Conservation (phyloP, 192 early-diverging fungal genomes). For the Coemansia reversa region DNA sequence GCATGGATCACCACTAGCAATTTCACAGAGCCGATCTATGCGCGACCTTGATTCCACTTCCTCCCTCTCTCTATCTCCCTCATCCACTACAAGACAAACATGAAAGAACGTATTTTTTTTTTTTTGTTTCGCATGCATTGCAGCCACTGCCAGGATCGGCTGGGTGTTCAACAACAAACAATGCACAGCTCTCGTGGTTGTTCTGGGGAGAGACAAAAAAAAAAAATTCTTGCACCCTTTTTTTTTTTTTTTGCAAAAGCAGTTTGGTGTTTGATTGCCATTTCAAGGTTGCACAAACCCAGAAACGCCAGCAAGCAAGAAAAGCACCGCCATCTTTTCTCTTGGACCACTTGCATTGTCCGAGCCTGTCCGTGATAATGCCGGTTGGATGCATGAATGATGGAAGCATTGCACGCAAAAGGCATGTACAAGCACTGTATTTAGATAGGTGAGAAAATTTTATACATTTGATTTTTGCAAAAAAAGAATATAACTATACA, state of each 20-base stretch:
- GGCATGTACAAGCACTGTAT: neutral
- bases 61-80: neutral
- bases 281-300: neutral
- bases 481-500: neutral
- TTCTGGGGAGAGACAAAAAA: neutral
- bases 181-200: neutral
- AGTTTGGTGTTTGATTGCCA: neutral
- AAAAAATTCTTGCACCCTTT: neutral
- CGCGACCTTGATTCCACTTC: neutral
- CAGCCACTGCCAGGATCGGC: constrained; percentile 1
- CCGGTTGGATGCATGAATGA: neutral
- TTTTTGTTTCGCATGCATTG: neutral
- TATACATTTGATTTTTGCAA: neutral
- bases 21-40: neutral
- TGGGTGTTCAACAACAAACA: neutral
- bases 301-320: neutral
- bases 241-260: neutral
- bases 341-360: neutral
- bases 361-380: neutral
- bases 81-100: neutral
- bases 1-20: neutral
- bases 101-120: neutral
- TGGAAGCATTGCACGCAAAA: neutral
- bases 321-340: neutral
- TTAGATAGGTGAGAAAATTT: neutral